Percentiles rank a stretch among this genome's conserved stretches.
These are phyloP conservation scores for Uronychia binucleata DNA, from an alignment of 73 alveolate species.

Conservation along the genomic window DNA sequence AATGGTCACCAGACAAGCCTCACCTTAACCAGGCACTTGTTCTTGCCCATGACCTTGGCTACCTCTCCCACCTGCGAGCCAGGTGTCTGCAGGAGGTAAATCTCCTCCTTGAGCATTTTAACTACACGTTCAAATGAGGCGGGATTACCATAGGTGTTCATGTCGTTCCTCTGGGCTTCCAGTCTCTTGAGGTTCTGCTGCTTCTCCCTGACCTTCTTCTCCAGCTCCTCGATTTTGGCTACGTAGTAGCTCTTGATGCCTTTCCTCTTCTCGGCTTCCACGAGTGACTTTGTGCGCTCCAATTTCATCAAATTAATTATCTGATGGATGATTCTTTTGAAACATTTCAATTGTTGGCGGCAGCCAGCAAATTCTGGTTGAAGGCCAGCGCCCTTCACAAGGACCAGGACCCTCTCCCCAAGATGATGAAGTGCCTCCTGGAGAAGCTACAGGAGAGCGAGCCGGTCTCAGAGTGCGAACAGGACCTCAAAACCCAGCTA, in stretches of 20 bases:
- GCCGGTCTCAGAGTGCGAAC: not conserved
- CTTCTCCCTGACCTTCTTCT: slow-evolving; percentile 78
- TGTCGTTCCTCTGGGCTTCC: slow-evolving; percentile 98
- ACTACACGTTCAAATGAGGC: slow-evolving; percentile 20
- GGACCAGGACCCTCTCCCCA: not conserved
- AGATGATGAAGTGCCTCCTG: not conserved
- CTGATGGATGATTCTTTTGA: not conserved
- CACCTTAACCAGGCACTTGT: slow-evolving; percentile 77
- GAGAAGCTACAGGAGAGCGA: not conserved
- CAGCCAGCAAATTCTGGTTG: not conserved
- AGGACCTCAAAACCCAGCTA: not conserved
- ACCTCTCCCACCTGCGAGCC: slow-evolving; percentile 99
- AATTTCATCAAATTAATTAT: not conserved
- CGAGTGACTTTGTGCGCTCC: not conserved
- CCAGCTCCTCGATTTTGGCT: slow-evolving; percentile 89
- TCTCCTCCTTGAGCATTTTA: slow-evolving; percentile 91
- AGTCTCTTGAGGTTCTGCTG: slow-evolving; percentile 88
- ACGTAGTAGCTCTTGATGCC: slow-evolving; percentile 72
- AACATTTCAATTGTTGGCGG: not conserved
- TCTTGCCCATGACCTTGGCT: slow-evolving; percentile 94
- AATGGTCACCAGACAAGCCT: not conserved
- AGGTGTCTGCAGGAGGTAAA: slow-evolving; percentile 89
- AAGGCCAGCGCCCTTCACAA: not conserved
- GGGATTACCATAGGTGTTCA: slow-evolving; percentile 76
- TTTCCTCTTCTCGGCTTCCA: slow-evolving; percentile 14